A percentile compares a stretch with the other conserved stretches of the same genome.
These are phyloP conservation scores for Sarocladiaceae sp. DNA, from an alignment of 2,329 filamentous ascomycete genomes.

Conservation along the genomic window DNA sequence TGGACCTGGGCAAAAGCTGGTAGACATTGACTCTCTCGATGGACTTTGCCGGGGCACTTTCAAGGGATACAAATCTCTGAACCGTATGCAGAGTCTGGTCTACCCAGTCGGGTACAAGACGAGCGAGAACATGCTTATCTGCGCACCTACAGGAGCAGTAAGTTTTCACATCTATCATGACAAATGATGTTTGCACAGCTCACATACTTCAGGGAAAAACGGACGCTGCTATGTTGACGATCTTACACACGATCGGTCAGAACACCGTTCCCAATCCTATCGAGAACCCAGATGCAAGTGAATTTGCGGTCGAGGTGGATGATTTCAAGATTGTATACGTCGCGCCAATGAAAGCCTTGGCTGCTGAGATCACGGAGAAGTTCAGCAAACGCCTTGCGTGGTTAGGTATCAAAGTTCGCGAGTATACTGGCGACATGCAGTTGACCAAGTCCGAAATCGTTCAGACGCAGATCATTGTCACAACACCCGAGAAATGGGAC, in stretches of 20 bases:
- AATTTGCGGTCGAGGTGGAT: conserved; percentile 78
- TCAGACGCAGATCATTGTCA: conserved; percentile 96
- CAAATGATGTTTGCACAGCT: conserved; percentile 8
- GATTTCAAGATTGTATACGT: conserved; percentile 99
- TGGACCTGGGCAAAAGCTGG: conserved; percentile 66
- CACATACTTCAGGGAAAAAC: conserved; percentile 69
- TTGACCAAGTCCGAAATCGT: conserved; percentile 95
- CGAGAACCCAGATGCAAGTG: conserved; percentile 65
- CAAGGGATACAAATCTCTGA: conserved; percentile 86
- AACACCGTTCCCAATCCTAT: conserved; percentile 77
- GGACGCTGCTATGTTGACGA: conserved; percentile 94
- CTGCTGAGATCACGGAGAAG: conserved; percentile 94
- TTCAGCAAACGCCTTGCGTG: conserved; percentile 86
- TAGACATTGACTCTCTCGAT: conserved; percentile 79
- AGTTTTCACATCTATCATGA: conserved; percentile 27
- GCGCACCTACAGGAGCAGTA: conserved; percentile 88
- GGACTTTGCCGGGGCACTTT: conserved; percentile 89
- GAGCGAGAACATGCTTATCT: conserved; percentile 98
- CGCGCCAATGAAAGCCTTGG: conserved; percentile 96
- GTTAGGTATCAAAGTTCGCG: conserved; percentile 87
- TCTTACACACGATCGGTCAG: conserved; percentile 84
- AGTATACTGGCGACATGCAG: conserved; percentile 98
- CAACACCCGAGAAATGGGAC: conserved; percentile 98
- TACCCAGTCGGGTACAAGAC: conserved; percentile 94
- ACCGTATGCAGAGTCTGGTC: conserved; percentile 96